Percentiles rank a stretch among this genome's conserved stretches.
Evolutionary conservation across 345 rosid species (phyloP).

Genomic region (Erodium maritimum): DNA sequence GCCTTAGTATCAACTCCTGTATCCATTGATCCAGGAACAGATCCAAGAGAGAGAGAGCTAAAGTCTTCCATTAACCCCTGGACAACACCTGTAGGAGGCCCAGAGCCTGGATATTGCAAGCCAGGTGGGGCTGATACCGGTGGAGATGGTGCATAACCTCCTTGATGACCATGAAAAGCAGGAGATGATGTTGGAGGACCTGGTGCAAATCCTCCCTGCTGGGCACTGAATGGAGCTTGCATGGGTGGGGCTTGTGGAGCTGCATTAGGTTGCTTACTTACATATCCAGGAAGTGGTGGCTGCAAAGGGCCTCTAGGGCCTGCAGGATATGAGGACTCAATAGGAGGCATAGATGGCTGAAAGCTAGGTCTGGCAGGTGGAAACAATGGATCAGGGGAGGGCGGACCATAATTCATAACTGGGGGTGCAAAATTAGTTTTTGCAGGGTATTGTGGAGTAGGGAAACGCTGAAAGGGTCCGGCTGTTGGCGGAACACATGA

Average conservation of each 20-base stretch:
- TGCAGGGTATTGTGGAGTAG: constrained; percentile 42
- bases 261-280: constrained; percentile 31
- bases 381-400: constrained; percentile 24
- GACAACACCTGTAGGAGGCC: constrained; percentile 55
- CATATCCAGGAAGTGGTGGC: constrained; percentile 54
- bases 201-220: constrained; percentile 39
- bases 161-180: constrained; percentile 39
- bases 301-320: constrained; percentile 24
- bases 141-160: constrained; percentile 37
- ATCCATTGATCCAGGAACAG: constrained; percentile 72
- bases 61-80: constrained; percentile 84
- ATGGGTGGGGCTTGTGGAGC: constrained; percentile 35
- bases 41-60: constrained; percentile 58
- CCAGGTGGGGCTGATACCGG: constrained; percentile 28
- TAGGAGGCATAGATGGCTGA: constrained; percentile 39
- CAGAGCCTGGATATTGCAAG: constrained; percentile 37
- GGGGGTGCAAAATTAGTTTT: constrained; percentile 28
- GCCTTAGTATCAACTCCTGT: constrained; percentile 66
- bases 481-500: constrained; percentile 39
- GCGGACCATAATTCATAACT: constrained; percentile 22
- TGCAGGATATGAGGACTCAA: constrained; percentile 29
- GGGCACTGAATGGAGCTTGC: constrained; percentile 39
- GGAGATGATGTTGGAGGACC: constrained; percentile 31
- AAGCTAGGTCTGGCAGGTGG: constrained; percentile 31
- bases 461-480: constrained; percentile 40